Percentiles rank a stretch among this genome's conserved stretches.
phyloP scores from a whole-genome alignment of 495 filamentous ascomycete species.

The Penicillium macrosclerotiorum region DNA sequence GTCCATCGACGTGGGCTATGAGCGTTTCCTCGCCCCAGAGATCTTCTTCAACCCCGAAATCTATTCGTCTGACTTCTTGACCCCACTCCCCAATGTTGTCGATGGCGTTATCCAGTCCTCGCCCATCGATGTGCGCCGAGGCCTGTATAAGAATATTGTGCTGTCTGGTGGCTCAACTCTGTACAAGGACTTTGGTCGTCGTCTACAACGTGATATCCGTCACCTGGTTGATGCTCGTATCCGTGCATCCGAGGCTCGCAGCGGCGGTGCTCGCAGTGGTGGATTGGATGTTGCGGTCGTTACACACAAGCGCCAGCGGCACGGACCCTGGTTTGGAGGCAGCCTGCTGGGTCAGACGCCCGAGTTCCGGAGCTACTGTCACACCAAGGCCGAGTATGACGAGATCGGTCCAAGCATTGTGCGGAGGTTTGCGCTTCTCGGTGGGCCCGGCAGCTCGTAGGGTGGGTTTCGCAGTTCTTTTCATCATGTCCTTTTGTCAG shows the following conservation, averaged over 20 bases:
- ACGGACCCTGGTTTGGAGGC: slow-evolving; percentile 98
- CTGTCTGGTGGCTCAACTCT: slow-evolving; percentile 93
- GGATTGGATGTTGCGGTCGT: slow-evolving; percentile 96
- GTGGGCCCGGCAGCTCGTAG: slow-evolving; percentile 75
- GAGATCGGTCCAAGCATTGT: slow-evolving; percentile 95
- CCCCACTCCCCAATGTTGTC: slow-evolving; percentile 87
- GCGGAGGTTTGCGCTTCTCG: slow-evolving; percentile 88
- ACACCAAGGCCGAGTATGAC: slow-evolving; percentile 95
- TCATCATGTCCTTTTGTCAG: slow-evolving; percentile 22
- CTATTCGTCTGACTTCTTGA: slow-evolving; percentile 96
- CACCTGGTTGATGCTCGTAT: slow-evolving; percentile 91
- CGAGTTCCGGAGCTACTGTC: slow-evolving; percentile 98
- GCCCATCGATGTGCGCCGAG: slow-evolving; percentile 93
- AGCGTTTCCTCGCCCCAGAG: slow-evolving; percentile 95
- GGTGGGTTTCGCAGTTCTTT: slow-evolving; percentile 8
- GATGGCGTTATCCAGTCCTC: slow-evolving; percentile 96
- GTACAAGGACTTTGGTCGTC: slow-evolving; percentile 95
- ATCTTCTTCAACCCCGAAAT: slow-evolving; percentile 99
- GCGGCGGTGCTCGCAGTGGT: slow-evolving; percentile 74
- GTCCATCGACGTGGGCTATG: slow-evolving; percentile 91
- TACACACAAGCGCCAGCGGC: slow-evolving; percentile 90
- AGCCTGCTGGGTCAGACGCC: slow-evolving; percentile 95
- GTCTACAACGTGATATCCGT: slow-evolving; percentile 94
- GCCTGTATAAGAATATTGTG: slow-evolving; percentile 99
- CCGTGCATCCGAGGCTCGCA: slow-evolving; percentile 83